Evolutionary conservation across 2,329 filamentous ascomycete species (phyloP).

Genomic region (Clarireedia paspali): DNA sequence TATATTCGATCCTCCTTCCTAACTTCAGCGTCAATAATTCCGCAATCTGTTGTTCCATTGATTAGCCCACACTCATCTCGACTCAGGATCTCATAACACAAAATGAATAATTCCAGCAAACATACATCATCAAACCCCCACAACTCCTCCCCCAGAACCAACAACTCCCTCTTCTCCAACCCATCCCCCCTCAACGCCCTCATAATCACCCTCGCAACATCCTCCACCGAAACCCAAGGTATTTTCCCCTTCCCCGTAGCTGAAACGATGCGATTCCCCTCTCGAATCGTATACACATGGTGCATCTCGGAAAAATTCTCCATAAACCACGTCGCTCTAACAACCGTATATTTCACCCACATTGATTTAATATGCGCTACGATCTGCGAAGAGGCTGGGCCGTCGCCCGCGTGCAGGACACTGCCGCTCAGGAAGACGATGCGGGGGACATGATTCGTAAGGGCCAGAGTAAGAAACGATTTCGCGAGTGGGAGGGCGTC

Average conservation of each 20-base stretch:
- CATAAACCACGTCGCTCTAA: slow-evolving; percentile 43
- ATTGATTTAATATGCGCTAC: slow-evolving; percentile 32
- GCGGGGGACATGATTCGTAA: slow-evolving; percentile 31
- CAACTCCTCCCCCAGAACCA: not conserved
- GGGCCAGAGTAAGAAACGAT: slow-evolving; percentile 36
- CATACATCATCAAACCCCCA: not conserved
- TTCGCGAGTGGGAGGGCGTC: slow-evolving; percentile 31
- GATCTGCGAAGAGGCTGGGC: slow-evolving; percentile 31
- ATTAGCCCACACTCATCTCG: not conserved
- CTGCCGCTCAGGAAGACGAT: slow-evolving; percentile 39
- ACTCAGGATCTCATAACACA: not conserved
- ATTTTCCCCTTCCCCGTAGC: slow-evolving; percentile 29
- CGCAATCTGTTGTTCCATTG: not conserved
- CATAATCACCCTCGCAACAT: not conserved
- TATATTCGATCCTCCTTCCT: not conserved
- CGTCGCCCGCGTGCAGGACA: slow-evolving; percentile 30
- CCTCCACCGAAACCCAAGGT: not conserved
- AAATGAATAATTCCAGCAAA: slow-evolving; percentile 6
- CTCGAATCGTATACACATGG: slow-evolving; percentile 29
- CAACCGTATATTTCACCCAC: slow-evolving; percentile 35
- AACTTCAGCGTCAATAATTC: not conserved
- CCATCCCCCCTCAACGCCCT: not conserved
- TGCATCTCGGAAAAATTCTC: slow-evolving; percentile 37
- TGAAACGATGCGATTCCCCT: slow-evolving; percentile 36
- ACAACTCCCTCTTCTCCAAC: not conserved